A percentile compares a stretch with the other conserved stretches of the same genome.
Conservation (phyloP, 176 grass and related monocot species). For the Rhipidocladum racemiflorum region DNA sequence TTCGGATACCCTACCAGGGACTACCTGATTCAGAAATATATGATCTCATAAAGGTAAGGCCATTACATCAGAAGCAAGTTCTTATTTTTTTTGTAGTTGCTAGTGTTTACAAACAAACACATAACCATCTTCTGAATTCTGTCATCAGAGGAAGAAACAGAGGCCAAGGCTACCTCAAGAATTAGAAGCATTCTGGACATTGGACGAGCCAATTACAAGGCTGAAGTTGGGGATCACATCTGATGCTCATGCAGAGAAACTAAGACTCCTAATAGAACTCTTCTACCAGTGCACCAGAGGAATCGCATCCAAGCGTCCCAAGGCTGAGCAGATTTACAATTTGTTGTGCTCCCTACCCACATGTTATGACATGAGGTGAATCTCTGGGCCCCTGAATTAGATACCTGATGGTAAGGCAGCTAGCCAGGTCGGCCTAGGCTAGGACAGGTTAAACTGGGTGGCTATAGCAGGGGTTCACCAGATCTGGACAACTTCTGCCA, state of each 20-base stretch:
- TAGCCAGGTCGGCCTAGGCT: neutral
- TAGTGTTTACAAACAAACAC: conserved; percentile 14
- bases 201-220: conserved; percentile 50
- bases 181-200: conserved; percentile 62
- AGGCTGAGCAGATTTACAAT: conserved; percentile 65
- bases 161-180: conserved; percentile 80
- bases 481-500: neutral
- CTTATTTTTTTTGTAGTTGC: conserved; percentile 17
- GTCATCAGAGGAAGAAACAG: conserved; percentile 64
- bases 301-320: conserved; percentile 54
- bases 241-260: conserved; percentile 67
- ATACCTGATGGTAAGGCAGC: neutral
- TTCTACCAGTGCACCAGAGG: conserved; percentile 87
- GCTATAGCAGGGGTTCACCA: neutral
- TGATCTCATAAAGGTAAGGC: conserved; percentile 62
- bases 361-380: conserved; percentile 47
- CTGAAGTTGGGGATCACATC: conserved; percentile 57
- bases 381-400: neutral
- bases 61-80: conserved; percentile 1
- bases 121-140: conserved; percentile 14
- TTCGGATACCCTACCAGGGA: conserved; percentile 64
- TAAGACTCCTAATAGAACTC: conserved; percentile 72
- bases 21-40: conserved; percentile 78
- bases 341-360: conserved; percentile 53
- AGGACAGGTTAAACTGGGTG: neutral